Conservation (phyloP, 2,329 filamentous ascomycete species). For the Cadophora sp. region DNA sequence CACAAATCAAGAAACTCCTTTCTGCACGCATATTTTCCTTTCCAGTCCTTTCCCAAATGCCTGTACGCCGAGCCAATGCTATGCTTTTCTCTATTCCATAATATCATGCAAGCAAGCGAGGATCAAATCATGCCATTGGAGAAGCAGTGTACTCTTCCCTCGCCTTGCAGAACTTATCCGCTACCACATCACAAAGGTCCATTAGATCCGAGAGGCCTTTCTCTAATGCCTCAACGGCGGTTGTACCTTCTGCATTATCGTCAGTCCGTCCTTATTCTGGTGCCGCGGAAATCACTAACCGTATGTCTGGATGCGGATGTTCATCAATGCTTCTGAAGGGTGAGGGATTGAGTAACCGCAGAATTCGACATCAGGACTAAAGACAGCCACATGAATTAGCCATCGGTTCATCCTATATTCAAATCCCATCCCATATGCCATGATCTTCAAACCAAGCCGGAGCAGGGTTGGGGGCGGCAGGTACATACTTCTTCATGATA, state of each 20-base stretch:
- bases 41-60: constrained; percentile 25
- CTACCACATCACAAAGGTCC: constrained; percentile 90
- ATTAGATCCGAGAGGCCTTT: constrained; percentile 90
- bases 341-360: constrained; percentile 98
- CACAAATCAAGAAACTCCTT: constrained; percentile 20
- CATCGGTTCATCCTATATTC: neutral
- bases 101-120: constrained; percentile 13
- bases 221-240: constrained; percentile 83
- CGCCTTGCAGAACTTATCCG: constrained; percentile 82
- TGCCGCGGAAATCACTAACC: constrained; percentile 62
- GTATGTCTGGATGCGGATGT: constrained; percentile 95
- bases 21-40: neutral
- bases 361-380: constrained; percentile 93
- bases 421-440: no score
- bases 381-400: constrained; percentile 24
- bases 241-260: constrained; percentile 69
- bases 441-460: neutral
- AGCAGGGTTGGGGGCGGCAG: neutral
- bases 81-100: constrained; percentile 13
- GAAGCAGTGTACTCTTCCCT: constrained; percentile 60
- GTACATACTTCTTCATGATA: constrained; percentile 94
- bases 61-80: constrained; percentile 43
- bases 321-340: constrained; percentile 96
- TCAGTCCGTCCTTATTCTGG: constrained; percentile 27
- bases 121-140: constrained; percentile 20